These are phyloP conservation scores for Wickerhamiella siamensis DNA, from an alignment of 805 yeast genomes.

Conservation along the genomic window DNA sequence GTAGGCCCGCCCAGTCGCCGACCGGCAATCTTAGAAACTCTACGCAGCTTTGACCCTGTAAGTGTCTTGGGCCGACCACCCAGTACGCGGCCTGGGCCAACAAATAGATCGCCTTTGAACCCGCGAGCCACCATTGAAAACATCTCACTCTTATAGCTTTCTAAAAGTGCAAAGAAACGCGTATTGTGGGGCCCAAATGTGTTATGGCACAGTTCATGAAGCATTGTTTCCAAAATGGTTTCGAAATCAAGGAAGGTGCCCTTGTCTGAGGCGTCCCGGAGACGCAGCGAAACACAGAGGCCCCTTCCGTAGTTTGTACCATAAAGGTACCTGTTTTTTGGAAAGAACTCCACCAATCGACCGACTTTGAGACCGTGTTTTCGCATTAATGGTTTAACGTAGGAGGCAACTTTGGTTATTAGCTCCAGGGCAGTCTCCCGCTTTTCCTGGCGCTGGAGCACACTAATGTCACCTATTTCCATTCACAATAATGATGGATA, in stretches of 20 bases:
- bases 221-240: slow-evolving; percentile 63
- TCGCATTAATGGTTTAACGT: slow-evolving; percentile 68
- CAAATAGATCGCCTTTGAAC: slow-evolving; percentile 33
- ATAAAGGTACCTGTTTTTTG: slow-evolving; percentile 45
- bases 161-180: slow-evolving; percentile 50
- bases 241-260: slow-evolving; percentile 42
- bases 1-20: slow-evolving; percentile 28
- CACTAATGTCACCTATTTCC: slow-evolving; percentile 22
- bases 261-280: slow-evolving; percentile 45
- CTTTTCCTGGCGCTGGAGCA: slow-evolving; percentile 34
- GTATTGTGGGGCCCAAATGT: slow-evolving; percentile 66
- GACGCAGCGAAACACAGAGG: slow-evolving; percentile 50
- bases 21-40: slow-evolving; percentile 16
- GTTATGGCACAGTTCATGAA: slow-evolving; percentile 83
- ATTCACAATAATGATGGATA: no score
- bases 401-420: slow-evolving; percentile 49
- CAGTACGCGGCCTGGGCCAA: slow-evolving; percentile 34
- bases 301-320: slow-evolving; percentile 81
- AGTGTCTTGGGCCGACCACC: slow-evolving; percentile 24
- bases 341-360: slow-evolving; percentile 65
- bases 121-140: slow-evolving; percentile 29
- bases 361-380: slow-evolving; percentile 52
- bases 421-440: slow-evolving; percentile 41
- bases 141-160: slow-evolving; percentile 41
- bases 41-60: not conserved